Evolutionary conservation across 371 early-diverging fungal species (phyloP).

Genomic region (Saksenaea oblongispora): DNA sequence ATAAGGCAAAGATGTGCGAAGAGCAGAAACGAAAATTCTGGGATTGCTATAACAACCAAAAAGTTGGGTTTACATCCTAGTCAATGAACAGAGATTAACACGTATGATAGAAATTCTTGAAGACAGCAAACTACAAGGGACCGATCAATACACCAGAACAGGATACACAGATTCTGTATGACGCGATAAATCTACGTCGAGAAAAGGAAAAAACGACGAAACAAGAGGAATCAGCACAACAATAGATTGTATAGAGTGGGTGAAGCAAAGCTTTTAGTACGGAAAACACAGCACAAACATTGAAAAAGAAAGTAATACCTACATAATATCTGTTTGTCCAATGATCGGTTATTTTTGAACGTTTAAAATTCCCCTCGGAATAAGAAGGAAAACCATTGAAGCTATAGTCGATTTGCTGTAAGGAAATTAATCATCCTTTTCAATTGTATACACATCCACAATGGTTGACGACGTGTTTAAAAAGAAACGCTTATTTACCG

Average conservation of each 20-base stretch:
- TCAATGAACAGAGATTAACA: neutral
- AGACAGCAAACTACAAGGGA: slow-evolving; percentile 42
- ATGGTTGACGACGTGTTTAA: too few relatives aligned
- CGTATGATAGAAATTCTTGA: slow-evolving; percentile 34
- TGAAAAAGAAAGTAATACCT: neutral
- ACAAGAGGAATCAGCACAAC: neutral
- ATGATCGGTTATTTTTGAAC: too few relatives aligned
- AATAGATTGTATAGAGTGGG: too few relatives aligned
- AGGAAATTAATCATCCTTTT: too few relatives aligned
- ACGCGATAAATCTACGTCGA: slow-evolving; percentile 18
- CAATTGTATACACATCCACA: too few relatives aligned
- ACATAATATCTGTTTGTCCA: too few relatives aligned
- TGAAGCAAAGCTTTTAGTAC: too few relatives aligned
- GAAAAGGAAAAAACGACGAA: slow-evolving; percentile 3
- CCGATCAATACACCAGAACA: slow-evolving; percentile 39
- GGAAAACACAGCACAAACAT: neutral
- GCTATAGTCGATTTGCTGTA: too few relatives aligned
- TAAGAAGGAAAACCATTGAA: too few relatives aligned
- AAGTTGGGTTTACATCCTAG: slow-evolving; percentile 22
- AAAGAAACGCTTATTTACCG: too few relatives aligned
- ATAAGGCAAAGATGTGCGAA: slow-evolving; percentile 64
- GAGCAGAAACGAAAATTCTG: slow-evolving; percentile 57
- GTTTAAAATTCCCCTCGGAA: too few relatives aligned
- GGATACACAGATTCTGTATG: slow-evolving; percentile 20
- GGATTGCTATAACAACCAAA: slow-evolving; percentile 53